Evolutionary conservation across 2,329 filamentous ascomycete genomes (phyloP).

Genomic region (Fusarium sp.): DNA sequence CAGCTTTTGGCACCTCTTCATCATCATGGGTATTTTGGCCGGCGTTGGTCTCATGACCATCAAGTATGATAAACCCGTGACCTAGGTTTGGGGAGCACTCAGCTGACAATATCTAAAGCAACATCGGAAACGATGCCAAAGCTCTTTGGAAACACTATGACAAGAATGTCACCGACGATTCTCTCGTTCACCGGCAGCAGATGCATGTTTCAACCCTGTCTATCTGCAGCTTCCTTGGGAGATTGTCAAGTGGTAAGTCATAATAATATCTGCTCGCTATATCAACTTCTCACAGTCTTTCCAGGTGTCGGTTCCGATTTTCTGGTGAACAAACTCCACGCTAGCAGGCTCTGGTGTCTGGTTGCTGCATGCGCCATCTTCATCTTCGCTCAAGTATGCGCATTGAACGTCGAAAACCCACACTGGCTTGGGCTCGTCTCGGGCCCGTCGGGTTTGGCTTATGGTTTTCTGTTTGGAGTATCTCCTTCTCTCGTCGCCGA

Average conservation of each 20-base stretch:
- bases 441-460: slow-evolving; percentile 84
- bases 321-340: slow-evolving; percentile 81
- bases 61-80: slow-evolving; percentile 72
- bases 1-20: slow-evolving; percentile 93
- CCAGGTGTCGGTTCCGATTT: slow-evolving; percentile 89
- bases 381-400: slow-evolving; percentile 80
- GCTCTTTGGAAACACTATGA: slow-evolving; percentile 92
- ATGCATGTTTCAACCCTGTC: slow-evolving; percentile 97
- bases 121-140: slow-evolving; percentile 90
- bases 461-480: slow-evolving; percentile 94
- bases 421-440: slow-evolving; percentile 82
- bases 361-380: slow-evolving; percentile 83
- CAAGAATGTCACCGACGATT: slow-evolving; percentile 74
- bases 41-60: slow-evolving; percentile 98
- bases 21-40: slow-evolving; percentile 88
- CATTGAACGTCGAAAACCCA: slow-evolving; percentile 80
- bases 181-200: slow-evolving; percentile 84
- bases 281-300: slow-evolving; percentile 26
- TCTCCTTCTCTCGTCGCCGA: slow-evolving; percentile 91
- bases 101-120: slow-evolving; percentile 64
- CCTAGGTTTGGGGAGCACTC: slow-evolving; percentile 1
- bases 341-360: slow-evolving; percentile 91
- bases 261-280: not conserved
- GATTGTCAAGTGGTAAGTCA: slow-evolving; percentile 76
- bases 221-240: slow-evolving; percentile 83